Base-by-base conservation (phyloP, 2,329 filamentous ascomycete genomes). In the Colletotrichum magnum region DNA sequence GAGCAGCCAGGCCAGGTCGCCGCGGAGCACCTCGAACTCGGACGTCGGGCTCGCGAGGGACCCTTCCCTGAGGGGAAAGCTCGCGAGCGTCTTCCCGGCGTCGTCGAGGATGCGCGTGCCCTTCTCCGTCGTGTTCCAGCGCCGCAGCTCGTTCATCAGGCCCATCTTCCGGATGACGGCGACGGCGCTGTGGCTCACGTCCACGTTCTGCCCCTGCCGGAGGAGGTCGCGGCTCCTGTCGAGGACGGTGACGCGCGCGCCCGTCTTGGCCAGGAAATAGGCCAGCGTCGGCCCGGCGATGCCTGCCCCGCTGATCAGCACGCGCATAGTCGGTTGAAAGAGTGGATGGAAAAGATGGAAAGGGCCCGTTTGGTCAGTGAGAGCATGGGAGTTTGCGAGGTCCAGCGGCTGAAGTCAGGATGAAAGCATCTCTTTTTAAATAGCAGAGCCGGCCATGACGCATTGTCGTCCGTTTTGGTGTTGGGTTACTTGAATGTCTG, bases 11-110 rank as follows among this genome's bases (percentile, higher is more conserved):
- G 83, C 82, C 15, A 90, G 73, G 54, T 89, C 86, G 0, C 86
- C 87, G 10, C 88, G 80, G 80, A 91, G 85, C 57, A 91, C 86
- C 77, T 91, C 89, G 70, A 82, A 89, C 64, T 91, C 88, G 68
- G 83, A 85, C 0, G 85, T 87, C 12, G 58, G 39, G 88, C 75
- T 16, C 76, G 78, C 73, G 85, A 84, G 41, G 71, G 72, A 0
- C 82, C 82, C 64, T 79, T 77, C 4, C 81, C 82, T 82, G 48
- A 78, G 77, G 18, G 74, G 73, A 52, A 86, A 79, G 5, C 75
- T 77, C 21, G 83, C 87, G 45, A 77, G 75, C 2, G 73, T 60
- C 0, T 73, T 75, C 57, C 84, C 83, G 0, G 75, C 63, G 0
- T 71, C 67, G 73, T 88, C 80, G 28, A 88, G 79, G 21, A 88